Base-by-base conservation (phyloP, 1,284 basidiomycete genomes). In the Hymenochaete sp. region DNA sequence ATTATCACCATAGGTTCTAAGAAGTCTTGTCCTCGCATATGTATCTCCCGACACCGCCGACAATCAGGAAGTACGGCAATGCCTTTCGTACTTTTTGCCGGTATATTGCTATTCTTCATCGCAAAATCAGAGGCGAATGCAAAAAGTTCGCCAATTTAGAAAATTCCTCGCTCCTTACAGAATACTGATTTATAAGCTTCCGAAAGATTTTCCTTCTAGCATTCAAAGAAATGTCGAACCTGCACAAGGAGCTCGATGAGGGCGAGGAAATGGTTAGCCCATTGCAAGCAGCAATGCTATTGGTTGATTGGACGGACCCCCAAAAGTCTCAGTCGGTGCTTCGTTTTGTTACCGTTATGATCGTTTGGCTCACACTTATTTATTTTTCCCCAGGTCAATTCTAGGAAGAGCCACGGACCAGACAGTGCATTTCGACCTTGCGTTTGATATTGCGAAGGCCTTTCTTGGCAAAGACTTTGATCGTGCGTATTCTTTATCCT, bases 291-390 rank as follows among this genome's bases (percentile, higher is more conserved):
- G 87, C 82, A 0, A 64, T 83, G 19, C 79, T 97, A 66, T 75
- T 98, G 53, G 69, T 88, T 2, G 93, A 98, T 57, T 98, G 95
- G 95, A 90, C 86, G 1, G 87, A 97, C 61, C 89, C 93, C 0
- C 71, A 77, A 55, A 93, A 91, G 59, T 76, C 77, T 24, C 72
- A 82, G 71, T 89, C 57, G 59, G 79, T 72, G 46, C 57, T 39
- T 52, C 58, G 65, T 67, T 46, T 62, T 49, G 16, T 28, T 22
- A 32, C 22, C 37, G 21, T 16, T 16, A 16, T 16, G 37, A 43
- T 19, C 13, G 5, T 28, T 4, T 37, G 35, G 27, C 16, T 28
- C 14, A 41, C 39, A 14, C 25, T 7, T 10, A 1, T 25, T 10
- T 22, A n/a, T 25, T 36, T 13, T 25, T 14, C n/a, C n/a, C n/a